Evolutionary conservation across 805 yeast genomes (phyloP).

Genomic region (Huiozyma sinensis): DNA sequence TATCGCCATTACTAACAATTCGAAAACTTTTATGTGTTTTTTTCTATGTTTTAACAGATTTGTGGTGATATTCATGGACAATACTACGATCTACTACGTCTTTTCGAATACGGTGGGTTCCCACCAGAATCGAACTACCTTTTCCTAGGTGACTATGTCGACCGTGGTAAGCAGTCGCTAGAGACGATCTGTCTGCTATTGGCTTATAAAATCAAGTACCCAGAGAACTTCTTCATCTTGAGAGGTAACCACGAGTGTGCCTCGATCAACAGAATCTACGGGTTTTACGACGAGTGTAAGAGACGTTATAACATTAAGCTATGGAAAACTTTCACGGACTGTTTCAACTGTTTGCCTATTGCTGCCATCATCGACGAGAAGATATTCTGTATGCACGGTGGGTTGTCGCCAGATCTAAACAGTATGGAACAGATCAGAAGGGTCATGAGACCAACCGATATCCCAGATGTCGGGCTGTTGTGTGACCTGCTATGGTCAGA

Average conservation of each 20-base stretch:
- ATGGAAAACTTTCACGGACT: slow-evolving; percentile 98
- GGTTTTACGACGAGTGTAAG: slow-evolving; percentile 96
- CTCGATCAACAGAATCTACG: slow-evolving; percentile 92
- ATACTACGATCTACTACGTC: slow-evolving; percentile 87
- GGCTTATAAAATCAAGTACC: slow-evolving; percentile 95
- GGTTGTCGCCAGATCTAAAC: slow-evolving; percentile 92
- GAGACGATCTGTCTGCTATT: slow-evolving; percentile 90
- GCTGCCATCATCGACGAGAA: slow-evolving; percentile 98
- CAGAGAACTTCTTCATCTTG: slow-evolving; percentile 91
- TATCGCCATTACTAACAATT: slow-evolving; percentile 7
- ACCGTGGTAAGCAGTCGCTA: slow-evolving; percentile 94
- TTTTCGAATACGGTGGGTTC: slow-evolving; percentile 96
- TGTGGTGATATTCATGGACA: slow-evolving; percentile 99
- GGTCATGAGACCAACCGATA: slow-evolving; percentile 98
- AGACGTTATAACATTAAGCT: slow-evolving; percentile 96
- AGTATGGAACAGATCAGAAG: slow-evolving; percentile 98
- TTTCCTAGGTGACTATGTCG: slow-evolving; percentile 94
- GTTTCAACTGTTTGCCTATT: slow-evolving; percentile 96
- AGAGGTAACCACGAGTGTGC: slow-evolving; percentile 99
- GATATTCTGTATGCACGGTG: slow-evolving; percentile 98
- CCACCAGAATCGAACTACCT: slow-evolving; percentile 97
- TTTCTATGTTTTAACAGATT: slow-evolving; percentile 30
- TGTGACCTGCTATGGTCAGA: slow-evolving; percentile 98
- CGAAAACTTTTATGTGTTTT: not conserved
- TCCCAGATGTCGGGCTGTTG: slow-evolving; percentile 92